phyloP scores from a whole-genome alignment of 2,329 filamentous ascomycete species.

The Lasiodiplodia citricola region DNA sequence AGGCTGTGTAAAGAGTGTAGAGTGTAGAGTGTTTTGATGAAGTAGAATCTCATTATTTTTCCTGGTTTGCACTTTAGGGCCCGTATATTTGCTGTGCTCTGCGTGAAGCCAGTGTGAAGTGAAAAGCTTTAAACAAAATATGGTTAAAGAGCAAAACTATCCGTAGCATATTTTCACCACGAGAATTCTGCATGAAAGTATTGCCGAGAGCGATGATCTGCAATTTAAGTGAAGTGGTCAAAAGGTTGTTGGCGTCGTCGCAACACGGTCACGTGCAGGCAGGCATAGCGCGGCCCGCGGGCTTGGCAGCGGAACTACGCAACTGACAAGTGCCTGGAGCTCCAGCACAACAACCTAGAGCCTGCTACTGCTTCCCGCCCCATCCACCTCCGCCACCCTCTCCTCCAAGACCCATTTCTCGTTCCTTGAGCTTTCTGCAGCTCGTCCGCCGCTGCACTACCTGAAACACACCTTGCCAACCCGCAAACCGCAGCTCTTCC shows the following conservation, averaged over 20 bases:
- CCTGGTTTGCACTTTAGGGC: neutral
- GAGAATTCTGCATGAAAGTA: no score
- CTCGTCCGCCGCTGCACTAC: conserved; percentile 1
- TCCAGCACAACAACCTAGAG: conserved; percentile 25
- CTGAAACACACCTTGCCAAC: conserved; percentile 31
- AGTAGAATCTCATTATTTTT: neutral
- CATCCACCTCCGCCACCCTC: conserved; percentile 1
- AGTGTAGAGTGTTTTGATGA: neutral
- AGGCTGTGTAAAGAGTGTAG: conserved; percentile 59
- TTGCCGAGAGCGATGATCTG: no score
- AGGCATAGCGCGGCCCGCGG: conserved; percentile 3
- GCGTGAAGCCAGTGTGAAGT: no score
- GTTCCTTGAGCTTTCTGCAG: conserved; percentile 3
- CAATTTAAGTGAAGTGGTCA: no score
- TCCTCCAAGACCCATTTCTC: neutral
- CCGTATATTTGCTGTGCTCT: neutral
- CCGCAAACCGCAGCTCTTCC: conserved; percentile 28
- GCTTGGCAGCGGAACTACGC: conserved; percentile 25
- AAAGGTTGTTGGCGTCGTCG: neutral
- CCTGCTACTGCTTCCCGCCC: neutral
- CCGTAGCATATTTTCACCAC: no score
- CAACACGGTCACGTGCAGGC: conserved; percentile 3
- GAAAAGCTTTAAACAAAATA: no score
- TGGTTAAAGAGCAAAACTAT: no score
- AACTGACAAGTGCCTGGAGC: conserved; percentile 27